These are phyloP conservation scores for Punica granatum DNA, from an alignment of 345 rosid genomes.

Conservation along the genomic window DNA sequence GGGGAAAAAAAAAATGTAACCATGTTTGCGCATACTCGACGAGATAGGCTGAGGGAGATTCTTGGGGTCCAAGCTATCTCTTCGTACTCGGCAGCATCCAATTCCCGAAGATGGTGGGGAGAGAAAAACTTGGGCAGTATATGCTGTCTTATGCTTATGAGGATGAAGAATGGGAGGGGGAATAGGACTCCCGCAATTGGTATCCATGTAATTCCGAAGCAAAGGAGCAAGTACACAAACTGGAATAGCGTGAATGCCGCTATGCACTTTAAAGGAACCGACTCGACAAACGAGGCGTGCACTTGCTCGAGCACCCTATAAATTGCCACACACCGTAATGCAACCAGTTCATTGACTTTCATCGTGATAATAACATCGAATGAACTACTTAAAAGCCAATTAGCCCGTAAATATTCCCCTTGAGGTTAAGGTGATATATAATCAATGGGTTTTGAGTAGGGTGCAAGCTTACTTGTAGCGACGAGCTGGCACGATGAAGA, in stretches of 20 bases:
- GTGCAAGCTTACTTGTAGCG: constrained; percentile 53
- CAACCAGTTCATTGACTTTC: too few species aligned
- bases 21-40: constrained; percentile 14
- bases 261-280: constrained; percentile 53
- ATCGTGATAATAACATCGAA: too few species aligned
- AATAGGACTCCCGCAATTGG: constrained; percentile 82
- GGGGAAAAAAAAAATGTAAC: not conserved
- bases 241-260: constrained; percentile 56
- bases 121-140: constrained; percentile 56
- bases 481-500: constrained; percentile 47
- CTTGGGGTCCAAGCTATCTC: constrained; percentile 46
- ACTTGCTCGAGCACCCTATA: constrained; percentile 58
- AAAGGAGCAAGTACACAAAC: constrained; percentile 48
- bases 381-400: too few species aligned
- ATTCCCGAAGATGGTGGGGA: constrained; percentile 38
- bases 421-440: too few species aligned
- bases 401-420: too few species aligned
- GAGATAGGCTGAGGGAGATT: constrained; percentile 26
- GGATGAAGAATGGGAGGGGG: constrained; percentile 77
- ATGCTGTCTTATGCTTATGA: constrained; percentile 60
- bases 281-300: constrained; percentile 73
- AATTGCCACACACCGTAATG: constrained; percentile 3
- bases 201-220: constrained; percentile 79
- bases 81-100: constrained; percentile 84
- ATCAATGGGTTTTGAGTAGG: not conserved